These are phyloP conservation scores for Exophiala sp. DNA, from an alignment of 2,329 filamentous ascomycete genomes.

Conservation along the genomic window DNA sequence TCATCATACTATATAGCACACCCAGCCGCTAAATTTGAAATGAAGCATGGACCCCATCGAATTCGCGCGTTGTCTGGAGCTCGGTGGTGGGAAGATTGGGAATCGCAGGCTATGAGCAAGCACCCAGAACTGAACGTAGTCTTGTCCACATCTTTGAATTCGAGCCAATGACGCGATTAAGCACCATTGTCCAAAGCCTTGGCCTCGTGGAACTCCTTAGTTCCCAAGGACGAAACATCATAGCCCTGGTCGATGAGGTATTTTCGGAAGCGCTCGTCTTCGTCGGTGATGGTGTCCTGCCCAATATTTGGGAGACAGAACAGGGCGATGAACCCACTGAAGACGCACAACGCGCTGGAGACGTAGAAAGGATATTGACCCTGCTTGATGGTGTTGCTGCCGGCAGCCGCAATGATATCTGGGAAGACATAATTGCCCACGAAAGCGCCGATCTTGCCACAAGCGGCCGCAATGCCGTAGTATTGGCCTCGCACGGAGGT, in stretches of 20 bases:
- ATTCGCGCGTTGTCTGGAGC: no score
- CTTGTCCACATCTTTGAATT: not conserved
- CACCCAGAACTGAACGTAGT: no score
- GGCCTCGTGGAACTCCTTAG: conserved; percentile 23
- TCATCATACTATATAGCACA: no score
- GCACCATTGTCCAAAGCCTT: not conserved
- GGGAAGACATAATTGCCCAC: conserved; percentile 76
- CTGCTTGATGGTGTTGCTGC: conserved; percentile 52
- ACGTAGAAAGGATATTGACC: conserved; percentile 91
- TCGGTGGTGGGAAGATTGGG: no score
- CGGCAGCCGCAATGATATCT: conserved; percentile 61
- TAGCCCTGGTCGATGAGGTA: conserved; percentile 73
- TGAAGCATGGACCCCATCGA: no score
- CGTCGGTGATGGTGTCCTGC: conserved; percentile 71
- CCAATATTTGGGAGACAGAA: conserved; percentile 72
- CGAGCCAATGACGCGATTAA: not conserved
- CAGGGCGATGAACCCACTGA: conserved; percentile 65
- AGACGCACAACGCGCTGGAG: conserved; percentile 70
- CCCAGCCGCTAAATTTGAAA: no score
- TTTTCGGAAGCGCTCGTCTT: conserved; percentile 71
- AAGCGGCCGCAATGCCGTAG: conserved; percentile 52
- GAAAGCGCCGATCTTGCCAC: conserved; percentile 62
- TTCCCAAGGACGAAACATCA: conserved; percentile 62
- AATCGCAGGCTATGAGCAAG: no score
- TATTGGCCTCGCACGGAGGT: conserved; percentile 81